Percentiles rank a stretch among this genome's conserved stretches.
Conservation (phyloP, 129 eudicot species). For the Escallonia rubra region DNA sequence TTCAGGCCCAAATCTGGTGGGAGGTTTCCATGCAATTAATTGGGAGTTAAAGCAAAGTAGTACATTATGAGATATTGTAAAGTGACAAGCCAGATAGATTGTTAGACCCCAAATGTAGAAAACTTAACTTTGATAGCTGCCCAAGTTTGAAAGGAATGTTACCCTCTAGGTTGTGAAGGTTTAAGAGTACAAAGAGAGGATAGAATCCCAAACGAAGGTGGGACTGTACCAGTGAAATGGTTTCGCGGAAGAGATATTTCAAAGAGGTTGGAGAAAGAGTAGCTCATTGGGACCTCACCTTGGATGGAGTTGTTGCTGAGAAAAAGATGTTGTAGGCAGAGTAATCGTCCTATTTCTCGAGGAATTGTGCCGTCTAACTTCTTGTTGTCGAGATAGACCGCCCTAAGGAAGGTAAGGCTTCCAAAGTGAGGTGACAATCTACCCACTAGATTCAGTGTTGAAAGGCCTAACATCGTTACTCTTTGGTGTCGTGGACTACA, state of each 20-base stretch:
- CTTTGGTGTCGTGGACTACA: conserved; percentile 1
- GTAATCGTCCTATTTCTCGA: not conserved
- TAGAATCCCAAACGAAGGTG: conserved; percentile 12
- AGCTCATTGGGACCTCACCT: not conserved
- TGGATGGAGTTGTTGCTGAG: not conserved
- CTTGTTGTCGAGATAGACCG: not conserved
- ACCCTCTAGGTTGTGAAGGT: conserved; percentile 21
- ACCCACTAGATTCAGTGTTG: not conserved
- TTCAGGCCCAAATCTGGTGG: not conserved
- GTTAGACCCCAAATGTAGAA: not conserved
- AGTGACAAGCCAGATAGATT: not conserved
- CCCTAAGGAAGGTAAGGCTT: conserved; percentile 3
- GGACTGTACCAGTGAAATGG: not conserved
- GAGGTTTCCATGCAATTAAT: conserved; percentile 1
- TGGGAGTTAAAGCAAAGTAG: not conserved
- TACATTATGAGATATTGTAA: not conserved
- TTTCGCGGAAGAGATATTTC: not conserved
- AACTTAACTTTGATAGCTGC: conserved; percentile 3
- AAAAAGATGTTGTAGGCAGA: not conserved
- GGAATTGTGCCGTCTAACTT: conserved; percentile 1
- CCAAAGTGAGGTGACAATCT: not conserved
- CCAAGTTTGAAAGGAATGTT: conserved; percentile 21
- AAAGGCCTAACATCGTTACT: not conserved
- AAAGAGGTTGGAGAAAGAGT: not conserved
- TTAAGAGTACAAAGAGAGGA: not conserved